Evolutionary conservation across 2,329 filamentous ascomycete genomes (phyloP), one percentile per base, ranked within the genome.

Genomic region (Bipolaris victoriae): DNA sequence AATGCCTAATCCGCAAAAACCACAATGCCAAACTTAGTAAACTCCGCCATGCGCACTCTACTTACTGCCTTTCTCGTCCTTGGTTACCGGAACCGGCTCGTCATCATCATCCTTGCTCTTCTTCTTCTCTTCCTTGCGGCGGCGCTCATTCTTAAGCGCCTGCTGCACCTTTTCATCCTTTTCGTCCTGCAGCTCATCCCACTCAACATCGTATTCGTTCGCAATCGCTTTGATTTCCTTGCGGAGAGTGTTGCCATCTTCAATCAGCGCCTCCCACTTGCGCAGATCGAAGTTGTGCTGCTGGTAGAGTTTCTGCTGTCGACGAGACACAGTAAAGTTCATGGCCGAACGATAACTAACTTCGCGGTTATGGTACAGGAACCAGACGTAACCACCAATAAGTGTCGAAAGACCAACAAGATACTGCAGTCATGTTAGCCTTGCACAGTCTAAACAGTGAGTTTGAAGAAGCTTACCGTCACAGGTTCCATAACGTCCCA

Each of bases 401-500:
- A 97, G 86, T 11, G 90, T 92, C 0, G 88, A 86, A 62, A 97
- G 81, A n/a, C 92, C 90, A 2, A 90, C 92, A 15, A 97, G 86
- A 71, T 97, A 97, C 33, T 76, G 26, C 16, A 31, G 2, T 5
- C 33, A 13, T 45, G 20, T 59, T 29, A 65, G 58, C 13, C 45
- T 5, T 24, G 10, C 41, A 35, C 16, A 26, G 15, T 41, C 37
- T 11, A 16, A 48, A 47, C 52, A 37, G 24, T 1, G 5, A 26
- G 29, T 24, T 7, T 41, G n/a, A 7, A 13, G 20, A 15, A 46
- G 11, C 75, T 62, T 67, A 80, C 79, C 0, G 92, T 96, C 2
- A 96, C 86, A 0, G 92, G 92, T 77, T 96, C 92, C 82, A 97
- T 92, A 6, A 92, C 85, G 68, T 96, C 92, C 92, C 92, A 97